A percentile compares a stretch with the other conserved stretches of the same genome.
Conservation (phyloP, 176 grass and related monocot species). For the Carex pumila region DNA sequence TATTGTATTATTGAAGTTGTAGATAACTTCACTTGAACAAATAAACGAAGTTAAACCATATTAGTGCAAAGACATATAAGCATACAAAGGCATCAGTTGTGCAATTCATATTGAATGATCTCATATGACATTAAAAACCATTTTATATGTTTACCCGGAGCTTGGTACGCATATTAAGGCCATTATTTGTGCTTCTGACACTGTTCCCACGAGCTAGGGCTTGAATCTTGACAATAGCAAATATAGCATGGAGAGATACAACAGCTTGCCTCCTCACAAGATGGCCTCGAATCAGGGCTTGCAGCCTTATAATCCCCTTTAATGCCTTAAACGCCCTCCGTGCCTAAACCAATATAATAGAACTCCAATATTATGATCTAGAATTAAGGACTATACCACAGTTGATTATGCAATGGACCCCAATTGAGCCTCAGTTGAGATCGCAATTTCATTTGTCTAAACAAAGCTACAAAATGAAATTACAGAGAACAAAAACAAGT, state of each 20-base stretch:
- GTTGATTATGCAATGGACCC: neutral
- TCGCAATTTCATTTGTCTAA: neutral
- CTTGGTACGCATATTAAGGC: slow-evolving; percentile 22
- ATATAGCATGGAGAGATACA: slow-evolving; percentile 57
- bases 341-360: slow-evolving; percentile 43
- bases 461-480: neutral
- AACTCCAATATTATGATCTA: neutral
- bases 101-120: neutral
- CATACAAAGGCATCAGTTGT: neutral
- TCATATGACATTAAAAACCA: neutral
- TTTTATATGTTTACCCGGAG: slow-evolving; percentile 13
- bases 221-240: slow-evolving; percentile 69
- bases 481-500: neutral
- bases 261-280: slow-evolving; percentile 89
- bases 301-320: slow-evolving; percentile 94
- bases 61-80: neutral
- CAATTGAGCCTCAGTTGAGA: neutral
- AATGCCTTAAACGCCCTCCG: slow-evolving; percentile 75
- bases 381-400: neutral
- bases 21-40: slow-evolving; percentile 7
- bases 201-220: slow-evolving; percentile 67
- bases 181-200: slow-evolving; percentile 33
- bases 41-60: neutral
- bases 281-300: slow-evolving; percentile 84
- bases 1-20: neutral